These are phyloP conservation scores for Chiua sp. DNA, from an alignment of 1,284 basidiomycete species.

Conservation along the genomic window DNA sequence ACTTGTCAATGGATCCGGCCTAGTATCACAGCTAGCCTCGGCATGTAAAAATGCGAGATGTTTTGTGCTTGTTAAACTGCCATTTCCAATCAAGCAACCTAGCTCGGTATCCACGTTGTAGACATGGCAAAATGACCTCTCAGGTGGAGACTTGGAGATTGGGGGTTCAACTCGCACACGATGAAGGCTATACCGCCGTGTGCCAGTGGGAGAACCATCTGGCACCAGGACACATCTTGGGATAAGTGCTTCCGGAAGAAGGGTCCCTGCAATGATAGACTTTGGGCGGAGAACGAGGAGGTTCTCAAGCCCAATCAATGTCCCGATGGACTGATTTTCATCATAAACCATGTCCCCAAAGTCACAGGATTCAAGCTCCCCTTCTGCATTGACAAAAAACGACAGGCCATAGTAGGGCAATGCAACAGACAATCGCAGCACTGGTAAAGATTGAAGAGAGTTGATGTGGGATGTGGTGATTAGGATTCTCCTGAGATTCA, in stretches of 20 bases:
- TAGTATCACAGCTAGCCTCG: slow-evolving; percentile 39
- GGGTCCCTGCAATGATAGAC: too few species aligned
- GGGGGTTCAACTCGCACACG: too few species aligned
- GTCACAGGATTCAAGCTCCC: slow-evolving; percentile 14
- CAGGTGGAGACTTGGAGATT: too few species aligned
- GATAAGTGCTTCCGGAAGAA: too few species aligned
- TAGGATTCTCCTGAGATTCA: too few species aligned
- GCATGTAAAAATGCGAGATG: slow-evolving; percentile 48
- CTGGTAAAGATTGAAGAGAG: too few species aligned
- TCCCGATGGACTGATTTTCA: slow-evolving; percentile 20
- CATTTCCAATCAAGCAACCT: slow-evolving; percentile 40
- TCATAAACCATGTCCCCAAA: slow-evolving; percentile 23
- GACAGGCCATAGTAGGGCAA: slow-evolving; percentile 37
- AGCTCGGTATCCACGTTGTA: slow-evolving; percentile 47
- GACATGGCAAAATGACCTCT: slow-evolving; percentile 17
- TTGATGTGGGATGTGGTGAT: slow-evolving; percentile 11
- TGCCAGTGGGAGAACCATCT: background rate
- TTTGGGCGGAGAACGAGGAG: slow-evolving; percentile 41
- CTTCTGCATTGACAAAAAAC: slow-evolving; percentile 30
- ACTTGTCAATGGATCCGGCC: slow-evolving; percentile 49
- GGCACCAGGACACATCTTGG: slow-evolving; percentile 1
- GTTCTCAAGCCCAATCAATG: slow-evolving; percentile 35
- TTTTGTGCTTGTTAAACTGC: slow-evolving; percentile 35
- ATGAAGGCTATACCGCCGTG: background rate
- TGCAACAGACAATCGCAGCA: slow-evolving; percentile 38